A percentile compares a stretch with the other conserved stretches of the same genome.
phyloP scores from a whole-genome alignment of 2,329 filamentous ascomycete species.

The Didymella keratinophila region DNA sequence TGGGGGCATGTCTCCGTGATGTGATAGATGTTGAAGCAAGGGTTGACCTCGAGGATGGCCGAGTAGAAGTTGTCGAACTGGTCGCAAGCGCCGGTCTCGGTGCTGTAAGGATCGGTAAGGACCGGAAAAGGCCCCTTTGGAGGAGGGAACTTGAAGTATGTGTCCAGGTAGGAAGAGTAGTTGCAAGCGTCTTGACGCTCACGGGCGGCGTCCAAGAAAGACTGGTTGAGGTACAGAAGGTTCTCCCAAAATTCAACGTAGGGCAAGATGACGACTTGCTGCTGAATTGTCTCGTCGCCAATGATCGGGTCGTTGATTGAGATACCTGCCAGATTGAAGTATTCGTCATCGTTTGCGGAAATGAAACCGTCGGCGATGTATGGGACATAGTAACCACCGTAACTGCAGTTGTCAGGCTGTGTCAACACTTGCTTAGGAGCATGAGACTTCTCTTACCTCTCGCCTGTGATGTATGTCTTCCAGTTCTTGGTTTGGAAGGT shows the following conservation, averaged over 20 bases:
- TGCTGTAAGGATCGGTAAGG: conserved; percentile 32
- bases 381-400: conserved; percentile 56
- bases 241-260: conserved; percentile 53
- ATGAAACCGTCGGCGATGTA: conserved; percentile 65
- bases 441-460: conserved; percentile 33
- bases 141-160: conserved; percentile 54
- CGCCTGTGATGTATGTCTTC: conserved; percentile 64
- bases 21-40: conserved; percentile 62
- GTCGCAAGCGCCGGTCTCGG: conserved; percentile 48
- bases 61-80: conserved; percentile 51
- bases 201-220: conserved; percentile 50
- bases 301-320: conserved; percentile 59
- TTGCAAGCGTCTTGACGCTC: conserved; percentile 40
- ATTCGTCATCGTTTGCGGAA: conserved; percentile 58
- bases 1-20: conserved; percentile 57
- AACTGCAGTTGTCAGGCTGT: background rate
- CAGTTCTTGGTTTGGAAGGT: conserved; percentile 62
- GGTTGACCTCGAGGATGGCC: conserved; percentile 55
- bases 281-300: conserved; percentile 52
- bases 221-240: conserved; percentile 54
- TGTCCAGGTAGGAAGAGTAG: conserved; percentile 34
- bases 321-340: conserved; percentile 62
- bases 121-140: conserved; percentile 44
- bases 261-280: conserved; percentile 46
- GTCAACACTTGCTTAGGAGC: background rate